These are phyloP conservation scores for Hammondia hammondi DNA, from an alignment of 169 alveolate genomes.

Conservation along the genomic window DNA sequence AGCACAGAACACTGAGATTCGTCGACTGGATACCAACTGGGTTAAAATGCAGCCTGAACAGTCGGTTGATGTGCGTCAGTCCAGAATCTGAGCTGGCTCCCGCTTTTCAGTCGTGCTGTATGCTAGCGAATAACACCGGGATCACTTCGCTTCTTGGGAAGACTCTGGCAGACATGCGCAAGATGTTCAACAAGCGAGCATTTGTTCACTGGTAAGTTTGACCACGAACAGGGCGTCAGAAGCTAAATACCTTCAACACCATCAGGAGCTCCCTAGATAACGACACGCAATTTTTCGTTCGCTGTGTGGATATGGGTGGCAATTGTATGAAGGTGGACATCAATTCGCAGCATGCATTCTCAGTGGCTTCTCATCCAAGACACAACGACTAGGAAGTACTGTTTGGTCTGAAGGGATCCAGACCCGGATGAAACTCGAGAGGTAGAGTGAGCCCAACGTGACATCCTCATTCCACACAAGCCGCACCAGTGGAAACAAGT, in stretches of 20 bases:
- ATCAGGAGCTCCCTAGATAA: no score
- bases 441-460: no score
- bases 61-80: not conserved
- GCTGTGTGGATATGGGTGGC: not conserved
- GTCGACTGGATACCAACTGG: slow-evolving; percentile 64
- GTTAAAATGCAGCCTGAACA: slow-evolving; percentile 43
- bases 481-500: no score
- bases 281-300: not conserved
- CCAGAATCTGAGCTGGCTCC: slow-evolving; percentile 47
- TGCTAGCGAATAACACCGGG: slow-evolving; percentile 57
- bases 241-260: not conserved
- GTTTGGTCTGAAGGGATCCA: no score
- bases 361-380: not conserved
- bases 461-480: no score
- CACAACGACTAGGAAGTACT: not conserved
- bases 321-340: not conserved
- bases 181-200: slow-evolving; percentile 54
- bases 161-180: slow-evolving; percentile 20
- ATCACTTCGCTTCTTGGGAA: not conserved
- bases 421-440: no score
- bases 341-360: not conserved
- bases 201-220: slow-evolving; percentile 44
- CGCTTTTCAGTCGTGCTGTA: slow-evolving; percentile 44
- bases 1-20: not conserved
- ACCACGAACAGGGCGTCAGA: not conserved